Conservation (phyloP, 164 flowering plant genomes). For the Vitis amurensis region DNA sequence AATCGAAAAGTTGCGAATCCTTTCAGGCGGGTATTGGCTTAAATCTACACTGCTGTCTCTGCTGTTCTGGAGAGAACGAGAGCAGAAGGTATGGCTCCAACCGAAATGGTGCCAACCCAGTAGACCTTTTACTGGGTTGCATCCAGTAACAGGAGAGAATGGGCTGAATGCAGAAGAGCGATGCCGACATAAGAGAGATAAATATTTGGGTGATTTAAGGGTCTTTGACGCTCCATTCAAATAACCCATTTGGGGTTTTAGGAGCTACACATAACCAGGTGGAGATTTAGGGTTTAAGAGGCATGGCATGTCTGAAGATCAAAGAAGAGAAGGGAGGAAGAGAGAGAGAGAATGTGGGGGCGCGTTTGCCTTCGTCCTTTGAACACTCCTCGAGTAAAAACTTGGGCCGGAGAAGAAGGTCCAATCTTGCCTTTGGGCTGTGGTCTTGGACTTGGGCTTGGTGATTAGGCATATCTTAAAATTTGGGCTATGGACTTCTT, state of each 20-base stretch:
- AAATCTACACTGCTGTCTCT: constrained; percentile 53
- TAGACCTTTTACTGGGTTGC: not conserved
- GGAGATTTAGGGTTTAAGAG: too few relatives aligned
- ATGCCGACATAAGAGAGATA: constrained; percentile 4
- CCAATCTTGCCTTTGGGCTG: too few relatives aligned
- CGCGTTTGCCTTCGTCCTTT: too few relatives aligned
- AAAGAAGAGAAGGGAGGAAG: too few relatives aligned
- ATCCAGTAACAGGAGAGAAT: constrained; percentile 13
- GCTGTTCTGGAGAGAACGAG: constrained; percentile 44
- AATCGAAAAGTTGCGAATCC: constrained; percentile 88
- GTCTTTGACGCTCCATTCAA: constrained; percentile 34
- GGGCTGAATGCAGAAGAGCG: constrained; percentile 7
- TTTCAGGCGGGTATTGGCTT: constrained; percentile 68
- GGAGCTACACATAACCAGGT: not conserved
- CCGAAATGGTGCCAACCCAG: constrained; percentile 9
- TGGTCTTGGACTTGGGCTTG: too few relatives aligned
- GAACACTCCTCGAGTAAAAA: too few relatives aligned
- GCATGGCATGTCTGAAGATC: too few relatives aligned
- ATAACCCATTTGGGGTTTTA: constrained; percentile 35
- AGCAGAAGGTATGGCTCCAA: constrained; percentile 36
- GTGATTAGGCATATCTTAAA: too few relatives aligned
- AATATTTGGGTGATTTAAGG: constrained; percentile 19
- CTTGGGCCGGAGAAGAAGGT: too few relatives aligned
- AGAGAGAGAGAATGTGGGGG: too few relatives aligned
- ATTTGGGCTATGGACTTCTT: too few relatives aligned